Evolutionary conservation across 495 filamentous ascomycete species (phyloP).

Genomic region (Hypoxylon rickii): DNA sequence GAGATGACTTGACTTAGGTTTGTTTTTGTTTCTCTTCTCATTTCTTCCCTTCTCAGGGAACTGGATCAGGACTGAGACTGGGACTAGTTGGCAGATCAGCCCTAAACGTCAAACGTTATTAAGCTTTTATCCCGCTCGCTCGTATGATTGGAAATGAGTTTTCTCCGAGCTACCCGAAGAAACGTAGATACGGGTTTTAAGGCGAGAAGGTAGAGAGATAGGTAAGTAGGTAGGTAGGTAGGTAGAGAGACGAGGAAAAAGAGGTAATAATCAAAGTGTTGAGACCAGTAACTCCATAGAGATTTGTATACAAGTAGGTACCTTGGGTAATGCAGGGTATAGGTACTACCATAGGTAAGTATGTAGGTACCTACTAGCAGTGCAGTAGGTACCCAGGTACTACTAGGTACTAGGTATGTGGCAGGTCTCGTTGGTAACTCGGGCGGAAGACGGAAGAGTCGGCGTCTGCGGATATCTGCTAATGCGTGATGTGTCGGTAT

Average conservation of each 20-base stretch:
- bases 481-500: too few species aligned
- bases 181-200: not conserved
- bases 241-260: not conserved
- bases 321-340: constrained; percentile 3
- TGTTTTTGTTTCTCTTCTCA: constrained; percentile 11
- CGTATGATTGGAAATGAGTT: constrained; percentile 31
- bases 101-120: constrained; percentile 3
- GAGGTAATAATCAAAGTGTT: not conserved
- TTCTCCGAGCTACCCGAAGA: constrained; percentile 34
- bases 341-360: not conserved
- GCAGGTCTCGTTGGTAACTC: too few species aligned
- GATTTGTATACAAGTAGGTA: not conserved
- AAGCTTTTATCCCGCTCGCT: constrained; percentile 10
- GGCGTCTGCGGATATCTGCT: too few species aligned
- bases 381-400: too few species aligned
- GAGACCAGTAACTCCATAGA: too few species aligned
- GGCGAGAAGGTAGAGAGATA: not conserved
- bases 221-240: constrained; percentile 2
- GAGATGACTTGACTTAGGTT: constrained; percentile 25
- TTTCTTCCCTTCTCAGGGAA: constrained; percentile 5
- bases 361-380: not conserved
- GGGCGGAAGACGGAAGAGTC: too few species aligned
- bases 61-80: too few species aligned
- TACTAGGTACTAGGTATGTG: not conserved
- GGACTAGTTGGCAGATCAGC: constrained; percentile 16